Percentiles rank a stretch among this genome's conserved stretches.
Conservation (phyloP, 768 basidiomycete genomes). For the Lyophyllum semitale region DNA sequence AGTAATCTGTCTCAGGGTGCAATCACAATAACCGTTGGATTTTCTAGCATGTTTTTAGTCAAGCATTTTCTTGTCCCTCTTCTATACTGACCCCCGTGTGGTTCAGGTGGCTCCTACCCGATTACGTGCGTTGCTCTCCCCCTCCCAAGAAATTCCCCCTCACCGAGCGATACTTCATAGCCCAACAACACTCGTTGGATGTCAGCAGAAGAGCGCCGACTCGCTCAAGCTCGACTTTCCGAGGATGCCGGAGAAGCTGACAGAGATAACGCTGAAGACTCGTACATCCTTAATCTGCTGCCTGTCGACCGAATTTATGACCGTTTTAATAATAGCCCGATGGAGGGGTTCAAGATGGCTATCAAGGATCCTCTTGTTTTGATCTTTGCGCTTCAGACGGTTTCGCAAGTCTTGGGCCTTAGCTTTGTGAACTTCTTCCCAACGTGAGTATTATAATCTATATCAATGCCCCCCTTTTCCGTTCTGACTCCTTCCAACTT, state of each 20-base stretch:
- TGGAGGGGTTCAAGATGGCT: conserved; percentile 55
- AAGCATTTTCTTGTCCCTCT: neutral
- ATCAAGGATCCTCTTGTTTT: conserved; percentile 55
- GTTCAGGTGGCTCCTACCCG: conserved; percentile 57
- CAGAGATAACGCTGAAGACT: conserved; percentile 54
- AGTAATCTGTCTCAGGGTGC: conserved; percentile 45
- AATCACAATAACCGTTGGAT: conserved; percentile 61
- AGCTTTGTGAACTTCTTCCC: conserved; percentile 67
- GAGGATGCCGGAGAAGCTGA: conserved; percentile 73
- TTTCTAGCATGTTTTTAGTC: conserved; percentile 49
- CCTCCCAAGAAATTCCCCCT: neutral
- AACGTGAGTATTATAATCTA: conserved; percentile 28
- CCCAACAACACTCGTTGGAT: conserved; percentile 67
- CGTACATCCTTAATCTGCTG: conserved; percentile 40
- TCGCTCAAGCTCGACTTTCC: conserved; percentile 68
- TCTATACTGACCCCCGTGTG: neutral
- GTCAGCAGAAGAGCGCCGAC: conserved; percentile 44
- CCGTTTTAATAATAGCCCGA: conserved; percentile 37
- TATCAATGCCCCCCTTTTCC: too few species aligned
- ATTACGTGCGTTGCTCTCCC: conserved; percentile 47
- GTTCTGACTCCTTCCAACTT: neutral
- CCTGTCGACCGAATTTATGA: neutral
- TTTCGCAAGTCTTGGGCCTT: conserved; percentile 51
- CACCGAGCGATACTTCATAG: conserved; percentile 28
- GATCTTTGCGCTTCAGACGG: conserved; percentile 55